phyloP scores from a whole-genome alignment of 2,329 filamentous ascomycete genomes.

The Anthostomella pinea region DNA sequence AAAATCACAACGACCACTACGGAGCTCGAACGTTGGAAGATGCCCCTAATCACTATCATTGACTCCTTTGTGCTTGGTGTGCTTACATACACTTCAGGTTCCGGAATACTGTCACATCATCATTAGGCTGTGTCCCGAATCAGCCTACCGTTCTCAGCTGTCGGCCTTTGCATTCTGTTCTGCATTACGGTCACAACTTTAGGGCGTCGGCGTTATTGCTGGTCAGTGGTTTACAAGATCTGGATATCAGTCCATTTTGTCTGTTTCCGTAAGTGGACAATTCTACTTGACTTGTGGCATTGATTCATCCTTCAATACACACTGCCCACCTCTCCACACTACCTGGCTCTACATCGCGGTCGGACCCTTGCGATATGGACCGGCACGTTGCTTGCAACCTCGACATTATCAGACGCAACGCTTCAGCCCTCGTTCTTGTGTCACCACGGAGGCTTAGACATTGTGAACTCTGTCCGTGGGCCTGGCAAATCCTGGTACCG shows the following conservation, averaged over 20 bases:
- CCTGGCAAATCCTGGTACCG: too few relatives aligned
- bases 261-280: conserved; percentile 22
- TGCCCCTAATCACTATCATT: too few relatives aligned
- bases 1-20: not conserved
- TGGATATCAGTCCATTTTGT: conserved; percentile 29
- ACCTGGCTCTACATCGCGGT: too few relatives aligned
- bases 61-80: too few relatives aligned
- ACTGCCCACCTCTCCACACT: too few relatives aligned
- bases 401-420: too few relatives aligned
- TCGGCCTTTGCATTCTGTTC: conserved; percentile 30
- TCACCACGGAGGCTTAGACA: too few relatives aligned
- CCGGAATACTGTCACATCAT: conserved; percentile 17
- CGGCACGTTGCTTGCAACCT: too few relatives aligned
- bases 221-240: conserved; percentile 31
- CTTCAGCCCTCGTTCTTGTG: too few relatives aligned
- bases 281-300: not conserved
- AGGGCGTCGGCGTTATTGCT: conserved; percentile 35
- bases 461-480: too few relatives aligned
- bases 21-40: conserved; percentile 8
- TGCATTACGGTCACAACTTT: conserved; percentile 24
- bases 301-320: not conserved
- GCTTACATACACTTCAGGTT: conserved; percentile 10
- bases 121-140: too few relatives aligned
- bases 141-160: conserved; percentile 27
- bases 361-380: too few relatives aligned